A percentile compares a stretch with the other conserved stretches of the same genome.
phyloP scores from a whole-genome alignment of 805 yeast species.

The Spathaspora passalidarum region DNA sequence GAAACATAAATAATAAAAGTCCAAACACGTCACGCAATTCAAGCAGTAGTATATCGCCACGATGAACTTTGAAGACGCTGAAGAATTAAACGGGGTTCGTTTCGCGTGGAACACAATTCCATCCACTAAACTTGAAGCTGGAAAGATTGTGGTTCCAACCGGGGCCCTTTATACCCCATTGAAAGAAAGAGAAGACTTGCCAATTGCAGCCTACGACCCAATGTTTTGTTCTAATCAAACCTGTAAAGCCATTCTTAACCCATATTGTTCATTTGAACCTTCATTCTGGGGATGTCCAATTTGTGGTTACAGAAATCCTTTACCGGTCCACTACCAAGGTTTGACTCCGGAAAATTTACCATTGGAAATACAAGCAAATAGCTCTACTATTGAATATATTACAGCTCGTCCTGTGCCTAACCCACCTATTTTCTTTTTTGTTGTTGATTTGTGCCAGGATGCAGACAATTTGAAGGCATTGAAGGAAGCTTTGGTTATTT shows the following conservation, averaged over 20 bases:
- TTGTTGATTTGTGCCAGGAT: slow-evolving; percentile 87
- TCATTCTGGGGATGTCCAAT: slow-evolving; percentile 86
- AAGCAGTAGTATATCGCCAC: background rate
- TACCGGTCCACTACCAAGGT: slow-evolving; percentile 80
- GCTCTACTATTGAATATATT: slow-evolving; percentile 82
- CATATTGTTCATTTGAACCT: slow-evolving; percentile 78
- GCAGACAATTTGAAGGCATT: slow-evolving; percentile 80
- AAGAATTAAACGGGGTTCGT: slow-evolving; percentile 44
- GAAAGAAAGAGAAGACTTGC: slow-evolving; percentile 70
- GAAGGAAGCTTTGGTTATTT: slow-evolving; percentile 73
- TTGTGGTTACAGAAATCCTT: slow-evolving; percentile 72
- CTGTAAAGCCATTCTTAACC: slow-evolving; percentile 85
- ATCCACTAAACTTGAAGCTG: slow-evolving; percentile 81
- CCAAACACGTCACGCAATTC: background rate
- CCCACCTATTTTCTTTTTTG: slow-evolving; percentile 85
- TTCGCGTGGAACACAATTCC: slow-evolving; percentile 73
- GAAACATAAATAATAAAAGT: background rate
- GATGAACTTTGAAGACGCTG: slow-evolving; percentile 43
- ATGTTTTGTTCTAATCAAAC: slow-evolving; percentile 56
- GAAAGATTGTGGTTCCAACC: slow-evolving; percentile 88
- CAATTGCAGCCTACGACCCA: slow-evolving; percentile 46
- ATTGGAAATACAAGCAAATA: slow-evolving; percentile 63
- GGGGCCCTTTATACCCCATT: slow-evolving; percentile 96
- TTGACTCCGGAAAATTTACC: slow-evolving; percentile 78
- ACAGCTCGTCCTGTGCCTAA: slow-evolving; percentile 74